Percentiles rank a stretch among this genome's conserved stretches.
phyloP scores from a whole-genome alignment of 495 filamentous ascomycete genomes.

The Immersiella caudata region DNA sequence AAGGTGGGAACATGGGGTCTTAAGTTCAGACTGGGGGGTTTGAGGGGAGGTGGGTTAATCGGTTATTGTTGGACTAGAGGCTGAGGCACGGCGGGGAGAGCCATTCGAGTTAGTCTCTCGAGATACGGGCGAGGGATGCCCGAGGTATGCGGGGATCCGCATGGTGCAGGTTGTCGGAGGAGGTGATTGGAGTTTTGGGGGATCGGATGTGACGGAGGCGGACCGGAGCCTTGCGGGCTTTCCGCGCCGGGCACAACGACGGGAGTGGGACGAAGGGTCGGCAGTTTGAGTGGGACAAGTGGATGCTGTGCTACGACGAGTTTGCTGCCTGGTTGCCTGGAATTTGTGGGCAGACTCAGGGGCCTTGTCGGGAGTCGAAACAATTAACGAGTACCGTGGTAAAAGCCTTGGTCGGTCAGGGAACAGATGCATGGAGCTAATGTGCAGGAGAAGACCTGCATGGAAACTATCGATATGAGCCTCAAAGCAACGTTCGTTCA shows the following conservation, averaged over 20 bases:
- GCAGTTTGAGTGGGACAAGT: neutral
- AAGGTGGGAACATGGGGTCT: neutral
- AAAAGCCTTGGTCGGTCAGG: constrained; percentile 6
- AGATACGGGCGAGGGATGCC: no score
- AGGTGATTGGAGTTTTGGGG: neutral
- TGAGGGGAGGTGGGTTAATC: neutral
- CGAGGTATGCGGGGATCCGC: neutral
- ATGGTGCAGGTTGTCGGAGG: neutral
- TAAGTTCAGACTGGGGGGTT: constrained; percentile 5
- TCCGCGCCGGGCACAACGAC: neutral
- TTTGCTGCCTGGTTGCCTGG: no score
- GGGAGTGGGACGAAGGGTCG: neutral
- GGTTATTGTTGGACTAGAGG: neutral
- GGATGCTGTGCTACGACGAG: no score
- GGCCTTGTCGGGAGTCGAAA: no score
- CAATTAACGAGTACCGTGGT: no score
- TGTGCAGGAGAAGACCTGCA: neutral
- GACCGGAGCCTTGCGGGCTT: constrained; percentile 6
- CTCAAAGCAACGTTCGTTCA: neutral
- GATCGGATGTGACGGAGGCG: constrained; percentile 2
- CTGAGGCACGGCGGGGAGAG: no score
- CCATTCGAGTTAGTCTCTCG: no score
- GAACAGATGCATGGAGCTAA: neutral
- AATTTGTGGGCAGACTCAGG: no score
- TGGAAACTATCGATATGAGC: neutral